Conservation (phyloP, 768 basidiomycete genomes). For the Rhizopogon salebrosus region DNA sequence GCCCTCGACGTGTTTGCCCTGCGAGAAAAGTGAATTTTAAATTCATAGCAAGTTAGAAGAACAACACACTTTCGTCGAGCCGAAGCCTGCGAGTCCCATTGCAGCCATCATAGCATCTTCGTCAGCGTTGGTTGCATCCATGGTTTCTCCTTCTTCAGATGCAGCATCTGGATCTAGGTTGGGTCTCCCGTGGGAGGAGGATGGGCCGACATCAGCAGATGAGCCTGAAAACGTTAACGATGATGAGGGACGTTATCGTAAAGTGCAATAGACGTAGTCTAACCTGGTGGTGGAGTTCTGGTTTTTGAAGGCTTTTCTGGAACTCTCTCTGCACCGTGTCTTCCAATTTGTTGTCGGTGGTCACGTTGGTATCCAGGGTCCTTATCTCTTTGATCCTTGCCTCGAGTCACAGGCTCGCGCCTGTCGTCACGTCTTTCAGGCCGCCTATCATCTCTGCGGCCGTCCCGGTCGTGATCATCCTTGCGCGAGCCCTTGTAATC, state of each 20-base stretch:
- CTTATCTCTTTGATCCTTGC: conserved; percentile 22
- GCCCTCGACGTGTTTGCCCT: conserved; percentile 79
- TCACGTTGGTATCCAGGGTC: conserved; percentile 18
- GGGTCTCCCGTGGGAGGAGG: conserved; percentile 16
- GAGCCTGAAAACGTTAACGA: neutral
- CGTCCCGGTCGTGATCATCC: conserved; percentile 26
- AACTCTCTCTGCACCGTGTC: neutral
- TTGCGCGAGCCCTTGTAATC: conserved; percentile 31
- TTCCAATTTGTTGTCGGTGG: conserved; percentile 14
- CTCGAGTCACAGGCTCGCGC: conserved; percentile 17
- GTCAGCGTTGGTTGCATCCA: conserved; percentile 56
- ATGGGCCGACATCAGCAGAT: neutral
- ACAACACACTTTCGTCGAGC: conserved; percentile 71
- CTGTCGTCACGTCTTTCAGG: conserved; percentile 31
- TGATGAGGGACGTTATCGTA: neutral
- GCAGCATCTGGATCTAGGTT: conserved; percentile 39
- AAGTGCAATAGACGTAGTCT: neutral
- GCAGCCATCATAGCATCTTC: conserved; percentile 80
- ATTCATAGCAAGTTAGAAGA: neutral
- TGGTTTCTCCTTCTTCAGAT: conserved; percentile 45
- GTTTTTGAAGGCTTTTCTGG: neutral
- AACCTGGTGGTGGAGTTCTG: neutral
- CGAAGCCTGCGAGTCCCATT: conserved; percentile 90
- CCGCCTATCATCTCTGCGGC: conserved; percentile 26
- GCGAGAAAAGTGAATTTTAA: conserved; percentile 4